Evolutionary conservation across 352 stramenopile genomes (phyloP).

Genomic region (Globisporangium takayamanum): DNA sequence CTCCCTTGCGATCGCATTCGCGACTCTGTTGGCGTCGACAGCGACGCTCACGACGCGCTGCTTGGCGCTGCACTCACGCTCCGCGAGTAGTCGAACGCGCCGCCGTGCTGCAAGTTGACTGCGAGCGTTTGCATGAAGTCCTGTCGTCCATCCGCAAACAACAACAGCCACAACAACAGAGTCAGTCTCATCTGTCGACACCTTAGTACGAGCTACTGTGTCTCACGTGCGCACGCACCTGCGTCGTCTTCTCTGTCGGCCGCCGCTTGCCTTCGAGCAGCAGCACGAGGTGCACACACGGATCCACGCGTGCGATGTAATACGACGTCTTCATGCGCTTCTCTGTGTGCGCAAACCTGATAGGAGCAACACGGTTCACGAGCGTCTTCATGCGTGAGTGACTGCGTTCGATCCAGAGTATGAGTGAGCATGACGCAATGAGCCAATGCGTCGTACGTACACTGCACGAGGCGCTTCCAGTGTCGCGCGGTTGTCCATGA

Average conservation of each 20-base stretch:
- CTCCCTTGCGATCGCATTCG: not conserved
- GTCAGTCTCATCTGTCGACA: not conserved
- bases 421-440: too few species aligned
- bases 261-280: slow-evolving; percentile 64
- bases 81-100: slow-evolving; percentile 41
- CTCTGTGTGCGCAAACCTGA: slow-evolving; percentile 61
- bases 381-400: not conserved
- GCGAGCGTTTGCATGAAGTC: slow-evolving; percentile 82
- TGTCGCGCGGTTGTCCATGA: slow-evolving; percentile 71
- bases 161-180: not conserved
- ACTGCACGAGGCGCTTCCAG: slow-evolving; percentile 46
- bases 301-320: slow-evolving; percentile 69
- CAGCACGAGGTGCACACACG: slow-evolving; percentile 67
- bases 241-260: slow-evolving; percentile 56
- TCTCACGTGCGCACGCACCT: slow-evolving; percentile 28
- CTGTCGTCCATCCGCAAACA: slow-evolving; percentile 17
- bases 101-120: slow-evolving; percentile 65
- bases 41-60: not conserved
- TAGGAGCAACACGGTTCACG: slow-evolving; percentile 1
- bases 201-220: not conserved
- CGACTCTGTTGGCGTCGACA: not conserved
- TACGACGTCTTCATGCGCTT: slow-evolving; percentile 63
- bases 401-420: not conserved
- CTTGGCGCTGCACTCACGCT: slow-evolving; percentile 13
- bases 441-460: slow-evolving; percentile 23